phyloP scores from a whole-genome alignment of 768 basidiomycete species.

The Pilatotrama ljubarskyi region DNA sequence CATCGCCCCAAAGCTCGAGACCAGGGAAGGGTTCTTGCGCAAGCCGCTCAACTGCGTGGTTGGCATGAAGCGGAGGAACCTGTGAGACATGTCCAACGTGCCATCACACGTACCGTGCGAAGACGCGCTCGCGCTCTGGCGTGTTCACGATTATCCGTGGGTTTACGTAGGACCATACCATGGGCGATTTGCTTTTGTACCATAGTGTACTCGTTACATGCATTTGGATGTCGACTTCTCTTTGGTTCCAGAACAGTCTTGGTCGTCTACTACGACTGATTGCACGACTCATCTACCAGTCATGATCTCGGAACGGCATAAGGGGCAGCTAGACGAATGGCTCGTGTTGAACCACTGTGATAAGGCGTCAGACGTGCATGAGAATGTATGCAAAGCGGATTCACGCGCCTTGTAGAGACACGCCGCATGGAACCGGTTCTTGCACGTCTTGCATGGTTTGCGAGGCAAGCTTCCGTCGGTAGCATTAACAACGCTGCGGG shows the following conservation, averaged over 20 bases:
- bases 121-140: neutral
- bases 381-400: too few species aligned
- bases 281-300: constrained; percentile 7
- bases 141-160: too few species aligned
- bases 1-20: constrained; percentile 54
- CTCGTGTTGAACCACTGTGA: constrained; percentile 85
- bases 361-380: neutral
- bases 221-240: neutral
- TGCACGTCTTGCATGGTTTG: constrained; percentile 92
- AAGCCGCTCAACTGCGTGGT: constrained; percentile 77
- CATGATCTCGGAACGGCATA: constrained; percentile 85
- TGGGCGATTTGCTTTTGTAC: neutral
- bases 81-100: neutral
- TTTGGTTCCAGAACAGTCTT: neutral
- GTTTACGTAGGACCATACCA: too few species aligned
- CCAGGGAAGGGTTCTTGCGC: constrained; percentile 83
- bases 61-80: constrained; percentile 68
- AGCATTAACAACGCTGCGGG: constrained; percentile 79
- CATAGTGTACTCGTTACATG: neutral
- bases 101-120: neutral
- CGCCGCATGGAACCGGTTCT: constrained; percentile 89
- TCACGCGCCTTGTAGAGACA: constrained; percentile 82
- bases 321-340: constrained; percentile 87
- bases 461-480: constrained; percentile 85
- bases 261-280: neutral